Evolutionary conservation across 257 asterid species (phyloP).

Genomic region (Mentha longifolia): DNA sequence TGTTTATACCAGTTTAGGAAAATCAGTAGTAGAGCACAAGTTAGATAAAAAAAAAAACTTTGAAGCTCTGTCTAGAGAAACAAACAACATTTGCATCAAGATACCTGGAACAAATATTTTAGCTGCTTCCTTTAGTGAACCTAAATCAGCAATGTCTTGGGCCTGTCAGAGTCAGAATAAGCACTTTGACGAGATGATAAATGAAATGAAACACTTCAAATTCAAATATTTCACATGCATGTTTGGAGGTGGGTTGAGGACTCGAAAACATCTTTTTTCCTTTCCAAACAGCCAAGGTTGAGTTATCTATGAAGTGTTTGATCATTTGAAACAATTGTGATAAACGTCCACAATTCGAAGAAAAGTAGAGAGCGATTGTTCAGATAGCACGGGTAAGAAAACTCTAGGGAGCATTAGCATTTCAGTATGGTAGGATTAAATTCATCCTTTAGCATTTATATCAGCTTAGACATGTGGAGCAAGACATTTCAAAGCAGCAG

Average conservation of each 20-base stretch:
- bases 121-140: conserved; percentile 86
- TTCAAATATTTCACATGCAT: background rate
- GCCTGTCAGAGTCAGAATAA: conserved; percentile 64
- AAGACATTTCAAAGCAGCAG: background rate
- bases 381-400: background rate
- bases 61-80: conserved; percentile 28
- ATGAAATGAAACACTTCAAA: conserved; percentile 17
- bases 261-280: background rate
- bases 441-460: background rate
- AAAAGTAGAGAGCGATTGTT: too few relatives aligned
- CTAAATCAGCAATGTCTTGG: conserved; percentile 82
- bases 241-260: background rate
- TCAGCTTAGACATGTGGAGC: background rate
- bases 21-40: conserved; percentile 3
- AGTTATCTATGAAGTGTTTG: background rate
- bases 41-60: background rate
- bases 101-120: conserved; percentile 92
- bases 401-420: too few relatives aligned
- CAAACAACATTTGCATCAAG: conserved; percentile 15
- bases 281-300: background rate
- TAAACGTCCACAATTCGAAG: background rate
- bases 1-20: conserved; percentile 37
- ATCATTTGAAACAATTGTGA: background rate
- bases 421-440: too few relatives aligned
- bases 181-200: conserved; percentile 31